Base-by-base conservation (phyloP, 768 basidiomycete genomes). In the Termitomyces sp. region DNA sequence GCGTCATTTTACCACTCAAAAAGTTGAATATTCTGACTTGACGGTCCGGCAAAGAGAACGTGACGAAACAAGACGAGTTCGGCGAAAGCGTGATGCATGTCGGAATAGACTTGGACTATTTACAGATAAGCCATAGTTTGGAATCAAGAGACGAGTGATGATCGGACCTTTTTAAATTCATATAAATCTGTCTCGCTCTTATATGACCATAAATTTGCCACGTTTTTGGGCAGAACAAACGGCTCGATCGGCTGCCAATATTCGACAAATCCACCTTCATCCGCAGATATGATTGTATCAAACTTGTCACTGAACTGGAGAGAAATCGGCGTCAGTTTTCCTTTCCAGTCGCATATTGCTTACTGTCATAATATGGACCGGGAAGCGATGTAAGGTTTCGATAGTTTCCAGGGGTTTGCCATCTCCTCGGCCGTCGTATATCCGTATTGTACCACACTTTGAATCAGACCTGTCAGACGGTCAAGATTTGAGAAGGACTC, bases 11-110 rank as follows among this genome's bases (percentile, higher is more conserved):
- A 7, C 93, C 97, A 0, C 83, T 81, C 12, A 94, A 79, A 78
- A 98, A 94, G 27, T 86, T 88, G 75, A 99, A 99, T 51, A 98
- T 79, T 53, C 96, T 91, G 43, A 99, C 86, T 72, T 96, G 92
- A 18, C 95, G 88, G 70, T 96, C 93, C 20, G 95, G 93, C 6
- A 94, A 76, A 37, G 96, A 96, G 73, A 96, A 91, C 29, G 94
- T 95, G 31, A 90, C 90, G 68, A 98, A 98, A 13, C 91, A 89
- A 5, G 86, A 87, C 3, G 86, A 88, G 65, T 92, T 86, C 3
- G 95, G 94, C 3, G 94, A 97, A 58, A 98, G 80, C 5, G 92
- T 90, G 48, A 99, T 81, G 60, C 93, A 94, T 3, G 94, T 92
- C 5, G 96, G 95, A 12, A 85, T 87, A 10, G 92, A 90, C 78